Base-by-base conservation (phyloP, 2,329 filamentous ascomycete species). In the Hypoxylon sp. region DNA sequence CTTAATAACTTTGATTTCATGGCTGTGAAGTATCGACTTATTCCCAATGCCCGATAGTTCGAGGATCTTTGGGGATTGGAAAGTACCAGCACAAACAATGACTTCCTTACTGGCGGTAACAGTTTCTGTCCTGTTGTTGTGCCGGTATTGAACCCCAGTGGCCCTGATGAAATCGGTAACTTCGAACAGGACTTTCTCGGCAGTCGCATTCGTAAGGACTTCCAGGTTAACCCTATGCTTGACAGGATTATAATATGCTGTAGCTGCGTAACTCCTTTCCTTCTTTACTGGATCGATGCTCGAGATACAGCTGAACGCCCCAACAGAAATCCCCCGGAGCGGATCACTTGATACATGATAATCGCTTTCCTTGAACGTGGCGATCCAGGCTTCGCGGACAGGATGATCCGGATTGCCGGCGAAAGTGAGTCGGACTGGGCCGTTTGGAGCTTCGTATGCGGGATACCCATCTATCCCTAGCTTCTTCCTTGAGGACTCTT, bases 1-100 rank as follows among this genome's bases (percentile, higher is more conserved):
- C 69, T 74, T 49, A 68, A 76, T 26, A 69, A 72, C 11, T 62
- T 73, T 4, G 74, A 78, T 72, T 70, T 70, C 67, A 61, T 78
- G 7, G 11, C 75, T 12, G 4, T 33, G 2, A 0, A 71, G 53
- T 12, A 61, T 14, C 0, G 32, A 24, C 2, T 18, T 18, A 14
- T 63, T 52, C 3, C 70, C 70, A 6, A 72, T 58, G 0, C 70
- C 70, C 0, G 70, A 71, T 1, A 72, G 18, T 53, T 68, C 61
- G 8, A 72, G 52, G 1, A 72, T n/a, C 33, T 72, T 68, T 0
- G 70, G 65, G 0, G 70, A 65, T 6, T 71, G 56, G 3, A 72
- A 40, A 20, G 58, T 48, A 24, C 70, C 73, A 2, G 67, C 71
- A 14, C 73, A 67, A 26, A 72, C 57, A 12, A 69, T 65, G 32